phyloP scores from a whole-genome alignment of 371 early-diverging fungal genomes.

The Phascolomyces articulosus region DNA sequence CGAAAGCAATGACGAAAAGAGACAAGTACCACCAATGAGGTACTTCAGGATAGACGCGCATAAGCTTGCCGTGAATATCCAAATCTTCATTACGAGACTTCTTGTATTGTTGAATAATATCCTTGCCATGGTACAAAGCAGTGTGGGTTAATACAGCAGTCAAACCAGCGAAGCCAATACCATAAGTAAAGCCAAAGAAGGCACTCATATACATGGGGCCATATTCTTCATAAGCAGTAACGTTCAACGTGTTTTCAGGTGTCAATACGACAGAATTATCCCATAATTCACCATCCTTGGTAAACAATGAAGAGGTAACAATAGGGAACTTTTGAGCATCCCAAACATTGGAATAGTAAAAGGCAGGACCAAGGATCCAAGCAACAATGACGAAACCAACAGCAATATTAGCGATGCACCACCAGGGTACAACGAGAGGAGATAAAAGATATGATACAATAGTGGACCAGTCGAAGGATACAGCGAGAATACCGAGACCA shows the following conservation, averaged over 20 bases:
- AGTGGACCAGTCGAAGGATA: slow-evolving; percentile 82
- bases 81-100: slow-evolving; percentile 58
- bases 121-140: slow-evolving; percentile 62
- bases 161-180: slow-evolving; percentile 67
- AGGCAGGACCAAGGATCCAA: slow-evolving; percentile 78
- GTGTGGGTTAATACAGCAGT: slow-evolving; percentile 68
- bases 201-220: slow-evolving; percentile 72
- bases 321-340: slow-evolving; percentile 69
- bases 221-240: slow-evolving; percentile 63
- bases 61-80: slow-evolving; percentile 72
- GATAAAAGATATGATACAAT: slow-evolving; percentile 65
- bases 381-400: slow-evolving; percentile 69
- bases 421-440: slow-evolving; percentile 76
- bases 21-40: slow-evolving; percentile 75
- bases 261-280: slow-evolving; percentile 57
- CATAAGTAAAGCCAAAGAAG: slow-evolving; percentile 64
- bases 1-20: slow-evolving; percentile 50
- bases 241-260: slow-evolving; percentile 62
- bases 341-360: slow-evolving; percentile 73
- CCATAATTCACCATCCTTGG: slow-evolving; percentile 56
- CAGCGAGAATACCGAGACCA: slow-evolving; percentile 71
- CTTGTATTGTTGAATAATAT: slow-evolving; percentile 60
- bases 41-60: slow-evolving; percentile 75
- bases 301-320: slow-evolving; percentile 37
- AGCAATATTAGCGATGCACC: slow-evolving; percentile 72